Evolutionary conservation across 2,329 filamentous ascomycete species (phyloP).

Genomic region (Scytalidium lignicola): DNA sequence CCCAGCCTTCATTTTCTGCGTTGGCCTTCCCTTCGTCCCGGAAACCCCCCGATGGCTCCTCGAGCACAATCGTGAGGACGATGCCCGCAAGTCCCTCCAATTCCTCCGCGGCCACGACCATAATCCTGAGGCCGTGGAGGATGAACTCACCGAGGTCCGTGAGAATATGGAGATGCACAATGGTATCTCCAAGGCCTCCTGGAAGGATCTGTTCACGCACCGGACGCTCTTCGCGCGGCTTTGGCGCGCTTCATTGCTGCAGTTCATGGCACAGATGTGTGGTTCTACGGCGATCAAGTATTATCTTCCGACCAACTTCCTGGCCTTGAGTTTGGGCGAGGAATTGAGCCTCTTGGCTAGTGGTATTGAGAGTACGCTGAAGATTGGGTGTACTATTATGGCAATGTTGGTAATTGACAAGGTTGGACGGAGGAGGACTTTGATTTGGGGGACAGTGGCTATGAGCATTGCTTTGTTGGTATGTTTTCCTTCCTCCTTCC

Average conservation of each 20-base stretch:
- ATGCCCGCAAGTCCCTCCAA: conserved; percentile 38
- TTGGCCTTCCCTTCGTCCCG: conserved; percentile 46
- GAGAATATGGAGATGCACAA: conserved; percentile 34
- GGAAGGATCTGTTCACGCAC: conserved; percentile 39
- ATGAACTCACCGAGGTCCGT: conserved; percentile 39
- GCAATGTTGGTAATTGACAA: conserved; percentile 54
- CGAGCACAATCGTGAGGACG: conserved; percentile 40
- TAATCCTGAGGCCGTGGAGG: conserved; percentile 30
- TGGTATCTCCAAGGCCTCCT: conserved; percentile 30
- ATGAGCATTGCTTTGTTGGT: conserved; percentile 50
- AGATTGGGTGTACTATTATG: conserved; percentile 50
- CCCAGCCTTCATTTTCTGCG: conserved; percentile 43
- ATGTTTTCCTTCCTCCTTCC: no score
- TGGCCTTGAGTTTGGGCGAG: conserved; percentile 42
- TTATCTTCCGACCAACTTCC: conserved; percentile 50
- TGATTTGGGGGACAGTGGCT: conserved; percentile 43
- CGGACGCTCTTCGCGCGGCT: conserved; percentile 44
- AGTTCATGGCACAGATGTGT: conserved; percentile 57
- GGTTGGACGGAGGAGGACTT: conserved; percentile 42
- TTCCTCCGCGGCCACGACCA: conserved; percentile 43
- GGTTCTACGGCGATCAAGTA: conserved; percentile 57
- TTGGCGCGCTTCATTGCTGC: conserved; percentile 51
- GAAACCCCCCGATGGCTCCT: conserved; percentile 55
- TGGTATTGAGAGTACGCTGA: conserved; percentile 52
- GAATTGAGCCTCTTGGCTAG: conserved; percentile 46